Evolutionary conservation across 176 grass and related monocot genomes (phyloP), one percentile per base, ranked within the genome.

Genomic region (Juncus effusus): DNA sequence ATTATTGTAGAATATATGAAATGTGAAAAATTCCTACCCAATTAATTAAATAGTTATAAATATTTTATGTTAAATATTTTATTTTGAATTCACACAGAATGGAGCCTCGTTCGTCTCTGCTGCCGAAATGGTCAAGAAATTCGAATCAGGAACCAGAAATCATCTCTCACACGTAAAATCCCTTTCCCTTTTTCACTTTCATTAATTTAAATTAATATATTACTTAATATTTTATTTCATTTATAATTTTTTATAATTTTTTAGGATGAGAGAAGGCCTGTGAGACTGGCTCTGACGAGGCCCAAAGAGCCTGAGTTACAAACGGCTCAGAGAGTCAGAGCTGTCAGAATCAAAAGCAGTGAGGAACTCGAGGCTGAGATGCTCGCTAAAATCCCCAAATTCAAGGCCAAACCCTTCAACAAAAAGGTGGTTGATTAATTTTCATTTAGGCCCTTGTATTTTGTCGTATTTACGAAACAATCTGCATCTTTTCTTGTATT

Each of bases 331-430:
- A 83, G 95, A 47, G 81, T 85, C 62, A 76, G 95, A 61, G 89
- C 86, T 67, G 81, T 99, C 8, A 78, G 81, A 76, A 57, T 90
- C 61, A 99, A 99, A 54, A 99, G 89, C 65, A 80, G 83, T 56
- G 84, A 83, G 36, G 86, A 99, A 40, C 41, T 94, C 63, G 95
- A 99, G 78, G 85, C 85, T 54, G 95, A 99, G 67, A 90, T 99
- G 95, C 65, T 99, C 40, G 76, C 95, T 40, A 90, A 99, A 41
- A 99, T 99, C 10, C 95, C 95, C 0, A 99, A 99, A 66, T 99
- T 99, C 83, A 99, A 87, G 79, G 95, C 95, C 41, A 78, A 88
- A 2, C 95, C 95, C 41, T 78, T 99, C 36, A 99, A 99, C 62
- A 99, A 81, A 79, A 99, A 94, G 40, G 90, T 94, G 36, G 74